A percentile compares a stretch with the other conserved stretches of the same genome.
Conservation (phyloP, 768 basidiomycete genomes). For the Termitomyces sp. region DNA sequence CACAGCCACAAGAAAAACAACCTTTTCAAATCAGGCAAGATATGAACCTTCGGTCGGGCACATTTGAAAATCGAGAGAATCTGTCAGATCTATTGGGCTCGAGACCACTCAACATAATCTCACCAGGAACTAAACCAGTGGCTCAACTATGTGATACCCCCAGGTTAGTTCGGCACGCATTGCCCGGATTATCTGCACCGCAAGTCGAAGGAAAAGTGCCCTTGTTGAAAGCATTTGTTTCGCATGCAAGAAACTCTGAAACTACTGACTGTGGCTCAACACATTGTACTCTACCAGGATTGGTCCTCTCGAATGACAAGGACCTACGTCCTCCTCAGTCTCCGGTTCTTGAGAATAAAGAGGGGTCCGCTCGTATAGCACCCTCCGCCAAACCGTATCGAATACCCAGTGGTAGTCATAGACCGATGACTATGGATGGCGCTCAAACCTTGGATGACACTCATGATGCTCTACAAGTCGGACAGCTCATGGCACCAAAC, state of each 20-base stretch:
- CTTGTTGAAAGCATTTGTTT: not conserved
- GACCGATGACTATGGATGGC: constrained; percentile 76
- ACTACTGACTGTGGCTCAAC: not conserved
- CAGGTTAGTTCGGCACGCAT: constrained; percentile 5
- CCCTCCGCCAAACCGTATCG: constrained; percentile 42
- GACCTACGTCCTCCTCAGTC: not conserved
- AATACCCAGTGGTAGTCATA: constrained; percentile 62
- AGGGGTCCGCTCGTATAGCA: constrained; percentile 15
- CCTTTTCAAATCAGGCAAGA: not conserved
- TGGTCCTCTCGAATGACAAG: not conserved
- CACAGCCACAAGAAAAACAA: not conserved
- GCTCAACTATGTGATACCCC: not conserved
- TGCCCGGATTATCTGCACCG: constrained; percentile 7
- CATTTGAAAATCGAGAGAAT: not conserved
- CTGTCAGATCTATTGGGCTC: not conserved
- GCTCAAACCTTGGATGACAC: constrained; percentile 51
- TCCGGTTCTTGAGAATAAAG: constrained; percentile 9
- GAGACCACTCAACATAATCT: not conserved
- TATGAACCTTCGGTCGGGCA: not conserved
- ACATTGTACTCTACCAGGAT: constrained; percentile 5
- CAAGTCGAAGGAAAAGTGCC: not conserved
- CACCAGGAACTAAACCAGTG: not conserved
- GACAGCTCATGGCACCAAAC: not conserved
- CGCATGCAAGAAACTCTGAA: not conserved
- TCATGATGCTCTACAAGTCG: not conserved